phyloP scores from a whole-genome alignment of 129 eudicot genomes.

The Helichrysum umbraculigerum region DNA sequence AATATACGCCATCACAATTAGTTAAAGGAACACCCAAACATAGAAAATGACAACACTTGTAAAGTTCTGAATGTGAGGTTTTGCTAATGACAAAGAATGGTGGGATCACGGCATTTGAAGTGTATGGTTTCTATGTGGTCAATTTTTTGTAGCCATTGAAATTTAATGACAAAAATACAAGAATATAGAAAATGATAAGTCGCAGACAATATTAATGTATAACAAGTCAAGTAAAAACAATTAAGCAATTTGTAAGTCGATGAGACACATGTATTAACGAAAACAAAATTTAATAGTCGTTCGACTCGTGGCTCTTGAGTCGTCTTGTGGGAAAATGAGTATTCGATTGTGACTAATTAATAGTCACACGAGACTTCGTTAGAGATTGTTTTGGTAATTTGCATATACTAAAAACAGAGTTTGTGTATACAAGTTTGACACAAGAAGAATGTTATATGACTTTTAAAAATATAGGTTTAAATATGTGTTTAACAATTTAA shows the following conservation, averaged over 20 bases:
- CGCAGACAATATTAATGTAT: background rate
- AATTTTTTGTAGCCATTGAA: constrained; percentile 5
- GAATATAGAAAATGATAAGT: background rate
- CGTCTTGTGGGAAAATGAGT: too few relatives aligned
- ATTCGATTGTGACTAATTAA: too few relatives aligned
- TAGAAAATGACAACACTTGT: constrained; percentile 20
- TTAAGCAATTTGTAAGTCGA: background rate
- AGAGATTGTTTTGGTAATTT: too few relatives aligned
- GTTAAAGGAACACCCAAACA: background rate
- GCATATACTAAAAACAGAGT: too few relatives aligned
- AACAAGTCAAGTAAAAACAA: background rate
- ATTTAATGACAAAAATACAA: background rate
- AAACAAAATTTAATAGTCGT: too few relatives aligned
- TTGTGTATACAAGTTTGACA: too few relatives aligned
- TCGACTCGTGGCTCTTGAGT: too few relatives aligned
- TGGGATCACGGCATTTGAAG: constrained; percentile 10
- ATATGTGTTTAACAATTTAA: too few relatives aligned
- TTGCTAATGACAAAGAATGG: background rate
- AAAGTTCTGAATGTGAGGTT: background rate
- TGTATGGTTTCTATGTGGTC: constrained; percentile 10
- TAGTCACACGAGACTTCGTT: too few relatives aligned
- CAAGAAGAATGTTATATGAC: too few relatives aligned
- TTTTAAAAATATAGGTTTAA: too few relatives aligned
- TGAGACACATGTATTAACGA: too few relatives aligned
- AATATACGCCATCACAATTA: background rate